phyloP scores from a whole-genome alignment of 306 rosid genomes.

The Heteromeles arbutifolia region DNA sequence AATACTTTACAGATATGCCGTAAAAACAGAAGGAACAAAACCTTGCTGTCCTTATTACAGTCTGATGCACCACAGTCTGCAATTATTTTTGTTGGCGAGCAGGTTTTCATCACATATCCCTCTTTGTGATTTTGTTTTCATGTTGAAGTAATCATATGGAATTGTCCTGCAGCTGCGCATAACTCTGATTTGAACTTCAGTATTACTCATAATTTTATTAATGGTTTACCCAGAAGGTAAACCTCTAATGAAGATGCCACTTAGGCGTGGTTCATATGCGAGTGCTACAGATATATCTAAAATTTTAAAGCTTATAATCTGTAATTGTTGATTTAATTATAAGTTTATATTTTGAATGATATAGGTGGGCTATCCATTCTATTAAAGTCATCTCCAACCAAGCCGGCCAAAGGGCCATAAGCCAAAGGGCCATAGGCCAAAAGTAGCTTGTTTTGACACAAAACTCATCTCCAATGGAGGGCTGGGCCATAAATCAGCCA shows the following conservation, averaged over 20 bases:
- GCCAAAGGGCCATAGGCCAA: too few relatives aligned
- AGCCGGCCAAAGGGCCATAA: too few relatives aligned
- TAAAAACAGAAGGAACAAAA: conserved; percentile 45
- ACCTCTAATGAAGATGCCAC: neutral
- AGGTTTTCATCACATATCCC: conserved; percentile 45
- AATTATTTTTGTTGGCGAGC: conserved; percentile 74
- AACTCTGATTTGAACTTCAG: neutral
- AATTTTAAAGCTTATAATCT: neutral
- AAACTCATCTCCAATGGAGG: too few relatives aligned
- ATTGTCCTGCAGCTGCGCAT: neutral
- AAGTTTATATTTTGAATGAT: neutral
- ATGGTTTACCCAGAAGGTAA: neutral
- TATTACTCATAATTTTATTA: neutral
- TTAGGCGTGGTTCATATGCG: neutral
- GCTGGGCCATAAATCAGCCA: too few relatives aligned
- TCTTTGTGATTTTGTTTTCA: conserved; percentile 13
- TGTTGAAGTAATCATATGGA: conserved; percentile 5
- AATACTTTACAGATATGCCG: conserved; percentile 49
- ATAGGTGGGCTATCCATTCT: neutral
- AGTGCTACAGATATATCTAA: neutral
- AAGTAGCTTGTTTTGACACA: too few relatives aligned
- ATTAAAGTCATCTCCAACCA: neutral
- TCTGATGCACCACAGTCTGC: conserved; percentile 69
- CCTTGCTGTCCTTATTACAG: conserved; percentile 56
- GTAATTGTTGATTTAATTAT: neutral